Base-by-base conservation (phyloP, 2,329 filamentous ascomycete species). In the Aureobasidium sp. region DNA sequence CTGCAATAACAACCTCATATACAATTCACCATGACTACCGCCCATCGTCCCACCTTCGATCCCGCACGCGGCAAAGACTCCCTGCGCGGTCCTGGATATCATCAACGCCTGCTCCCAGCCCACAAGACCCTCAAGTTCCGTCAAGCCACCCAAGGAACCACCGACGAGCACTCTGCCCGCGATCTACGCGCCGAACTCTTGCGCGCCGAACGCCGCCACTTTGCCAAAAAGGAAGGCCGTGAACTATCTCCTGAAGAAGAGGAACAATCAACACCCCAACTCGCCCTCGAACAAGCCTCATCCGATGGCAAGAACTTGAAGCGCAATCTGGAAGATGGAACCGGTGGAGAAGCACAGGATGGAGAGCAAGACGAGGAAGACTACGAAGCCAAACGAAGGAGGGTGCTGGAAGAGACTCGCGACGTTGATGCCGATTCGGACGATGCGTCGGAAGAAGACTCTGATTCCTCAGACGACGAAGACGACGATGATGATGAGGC, bases 31-130 rank as follows among this genome's bases (percentile, higher is more conserved):
- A 81, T 81, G 79, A 76, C 74, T 41, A 78, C 76, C 77, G 85
- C 85, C 63, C 85, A 87, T 73, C 89, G 94, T 78, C 94, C 94
- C 62, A 99, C 94, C 0, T 99, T 99, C 73, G 94, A 99, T 75
- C 94, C 94, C 67, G 92, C 93, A 45, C 86, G 88, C 73, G 94
- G 94, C 74, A 97, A 97, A 81, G 94, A 99, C 77, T 91, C 92
- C 70, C 88, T 91, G 64, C 88, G 91, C 70, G 94, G 94, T 52
- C 90, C 91, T 55, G 93, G 91, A 69, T 97, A 97, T 79, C 94
- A 99, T 74, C 93, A 97, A 77, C 89, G 94, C 69, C 88, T 97
- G 17, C 87, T 97, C 15, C 93, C 94, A 37, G 94, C 94, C 36
- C 89, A 99, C 75, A 97, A 90, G 14, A 87, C 90, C 66, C 87